These are phyloP conservation scores for Rossbeevera mucosa DNA, from an alignment of 768 basidiomycete genomes.

Conservation along the genomic window DNA sequence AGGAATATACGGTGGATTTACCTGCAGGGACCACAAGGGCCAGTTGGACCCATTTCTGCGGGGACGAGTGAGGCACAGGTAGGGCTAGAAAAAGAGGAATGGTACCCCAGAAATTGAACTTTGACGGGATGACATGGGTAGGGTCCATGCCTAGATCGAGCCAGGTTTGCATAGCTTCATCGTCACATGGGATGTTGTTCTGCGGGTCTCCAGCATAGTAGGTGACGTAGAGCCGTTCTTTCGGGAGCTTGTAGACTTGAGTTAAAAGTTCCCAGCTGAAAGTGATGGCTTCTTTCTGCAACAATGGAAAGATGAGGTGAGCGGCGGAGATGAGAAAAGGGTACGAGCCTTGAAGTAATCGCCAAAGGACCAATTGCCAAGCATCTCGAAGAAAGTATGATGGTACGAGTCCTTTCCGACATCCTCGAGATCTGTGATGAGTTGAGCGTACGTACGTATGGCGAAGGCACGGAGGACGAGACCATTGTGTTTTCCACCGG, in stretches of 20 bases:
- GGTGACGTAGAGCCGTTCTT: slow-evolving; percentile 91
- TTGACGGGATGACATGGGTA: slow-evolving; percentile 88
- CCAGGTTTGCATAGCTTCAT: slow-evolving; percentile 87
- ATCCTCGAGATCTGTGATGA: slow-evolving; percentile 82
- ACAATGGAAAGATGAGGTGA: slow-evolving; percentile 4
- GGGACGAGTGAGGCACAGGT: slow-evolving; percentile 3
- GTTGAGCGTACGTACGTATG: slow-evolving; percentile 4
- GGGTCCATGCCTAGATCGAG: slow-evolving; percentile 82
- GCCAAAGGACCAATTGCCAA: slow-evolving; percentile 99
- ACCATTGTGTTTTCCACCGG: slow-evolving; percentile 99
- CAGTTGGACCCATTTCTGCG: slow-evolving; percentile 96
- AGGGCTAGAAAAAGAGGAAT: slow-evolving; percentile 18
- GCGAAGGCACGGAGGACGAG: slow-evolving; percentile 5
- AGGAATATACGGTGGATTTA: slow-evolving; percentile 21
- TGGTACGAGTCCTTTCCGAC: slow-evolving; percentile 99
- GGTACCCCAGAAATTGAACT: slow-evolving; percentile 98
- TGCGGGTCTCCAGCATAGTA: slow-evolving; percentile 96
- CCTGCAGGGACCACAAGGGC: slow-evolving; percentile 97
- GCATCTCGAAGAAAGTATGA: slow-evolving; percentile 98
- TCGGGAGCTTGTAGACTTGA: slow-evolving; percentile 78
- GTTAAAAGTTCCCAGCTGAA: slow-evolving; percentile 97
- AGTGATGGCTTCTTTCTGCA: slow-evolving; percentile 83
- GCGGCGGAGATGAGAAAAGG: neutral
- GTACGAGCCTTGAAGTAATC: slow-evolving; percentile 93
- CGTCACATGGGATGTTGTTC: slow-evolving; percentile 80